Evolutionary conservation across 805 yeast species (phyloP).

Genomic region (Barnettozyma populi): DNA sequence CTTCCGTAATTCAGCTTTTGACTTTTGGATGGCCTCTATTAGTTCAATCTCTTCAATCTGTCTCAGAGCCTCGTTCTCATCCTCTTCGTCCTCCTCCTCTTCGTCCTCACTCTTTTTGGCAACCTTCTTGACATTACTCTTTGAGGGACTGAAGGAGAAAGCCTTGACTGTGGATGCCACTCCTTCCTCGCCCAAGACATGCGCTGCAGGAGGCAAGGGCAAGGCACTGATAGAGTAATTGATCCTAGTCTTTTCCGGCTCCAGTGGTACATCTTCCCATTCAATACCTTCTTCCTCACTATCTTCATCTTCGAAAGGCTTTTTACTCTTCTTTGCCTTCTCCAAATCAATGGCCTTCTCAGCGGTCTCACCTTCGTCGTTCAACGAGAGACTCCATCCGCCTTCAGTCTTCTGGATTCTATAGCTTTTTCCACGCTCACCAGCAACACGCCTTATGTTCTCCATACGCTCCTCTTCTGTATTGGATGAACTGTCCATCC

Average conservation of each 20-base stretch:
- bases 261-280: constrained; percentile 64
- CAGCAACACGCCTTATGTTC: constrained; percentile 58
- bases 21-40: constrained; percentile 36
- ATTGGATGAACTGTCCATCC: constrained; percentile 52
- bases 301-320: constrained; percentile 21
- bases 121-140: constrained; percentile 8
- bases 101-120: constrained; percentile 13
- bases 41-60: constrained; percentile 31
- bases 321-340: constrained; percentile 16
- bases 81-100: constrained; percentile 18
- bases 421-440: constrained; percentile 76
- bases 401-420: constrained; percentile 67
- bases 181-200: constrained; percentile 9
- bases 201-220: constrained; percentile 30
- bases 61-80: constrained; percentile 21
- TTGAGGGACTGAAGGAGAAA: constrained; percentile 20
- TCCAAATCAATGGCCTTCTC: constrained; percentile 47
- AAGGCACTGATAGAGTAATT: constrained; percentile 39
- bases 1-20: constrained; percentile 42
- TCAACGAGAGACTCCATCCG: constrained; percentile 78
- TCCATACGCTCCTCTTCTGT: constrained; percentile 10
- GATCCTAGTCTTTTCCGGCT: constrained; percentile 25
- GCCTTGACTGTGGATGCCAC: constrained; percentile 16
- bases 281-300: constrained; percentile 39
- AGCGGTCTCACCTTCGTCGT: constrained; percentile 32